Evolutionary conservation across 495 filamentous ascomycete genomes (phyloP).

Genomic region (Talaromyces nanjingensis): DNA sequence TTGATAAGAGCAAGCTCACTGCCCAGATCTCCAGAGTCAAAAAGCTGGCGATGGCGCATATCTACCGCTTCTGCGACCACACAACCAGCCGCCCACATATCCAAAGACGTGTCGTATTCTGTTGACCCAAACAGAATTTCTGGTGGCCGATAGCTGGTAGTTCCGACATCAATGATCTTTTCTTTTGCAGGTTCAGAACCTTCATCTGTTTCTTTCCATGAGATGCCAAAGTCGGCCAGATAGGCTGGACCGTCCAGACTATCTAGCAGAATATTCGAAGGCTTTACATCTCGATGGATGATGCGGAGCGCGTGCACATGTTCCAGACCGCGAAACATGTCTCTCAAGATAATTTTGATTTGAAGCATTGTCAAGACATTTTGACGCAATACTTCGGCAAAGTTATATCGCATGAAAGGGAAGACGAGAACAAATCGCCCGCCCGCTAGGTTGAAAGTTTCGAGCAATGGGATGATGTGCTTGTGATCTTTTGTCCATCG

Average conservation of each 20-base stretch:
- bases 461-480: conserved; percentile 60
- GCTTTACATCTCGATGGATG: conserved; percentile 92
- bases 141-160: conserved; percentile 81
- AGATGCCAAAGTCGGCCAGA: conserved; percentile 86
- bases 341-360: conserved; percentile 45
- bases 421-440: conserved; percentile 71
- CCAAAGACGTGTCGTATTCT: conserved; percentile 61
- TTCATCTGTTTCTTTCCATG: conserved; percentile 62
- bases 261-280: conserved; percentile 75
- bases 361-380: conserved; percentile 35
- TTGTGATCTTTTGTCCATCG: conserved; percentile 31
- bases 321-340: conserved; percentile 65
- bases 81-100: conserved; percentile 87
- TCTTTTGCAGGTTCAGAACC: conserved; percentile 53
- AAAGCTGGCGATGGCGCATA: conserved; percentile 50
- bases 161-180: conserved; percentile 91
- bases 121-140: conserved; percentile 84
- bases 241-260: conserved; percentile 62
- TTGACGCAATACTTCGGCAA: conserved; percentile 54
- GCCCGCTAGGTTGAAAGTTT: conserved; percentile 63
- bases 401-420: conserved; percentile 70
- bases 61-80: conserved; percentile 62
- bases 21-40: conserved; percentile 80
- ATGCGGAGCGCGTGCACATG: conserved; percentile 68
- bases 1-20: conserved; percentile 87